Conservation (phyloP, 345 rosid genomes). For the Schrenkiella parvula region DNA sequence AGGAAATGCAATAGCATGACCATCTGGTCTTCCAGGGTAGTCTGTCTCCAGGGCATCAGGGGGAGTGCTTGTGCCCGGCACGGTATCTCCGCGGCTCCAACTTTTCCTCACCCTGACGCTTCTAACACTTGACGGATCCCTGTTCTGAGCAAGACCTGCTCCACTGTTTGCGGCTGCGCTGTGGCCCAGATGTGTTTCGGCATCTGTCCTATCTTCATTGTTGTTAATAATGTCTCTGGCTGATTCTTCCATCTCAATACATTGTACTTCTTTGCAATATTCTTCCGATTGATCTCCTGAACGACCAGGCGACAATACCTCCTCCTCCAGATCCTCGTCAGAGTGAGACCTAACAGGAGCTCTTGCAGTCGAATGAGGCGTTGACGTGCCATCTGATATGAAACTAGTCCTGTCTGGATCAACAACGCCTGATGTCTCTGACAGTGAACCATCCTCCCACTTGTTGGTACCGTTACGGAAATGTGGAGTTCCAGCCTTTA, state of each 20-base stretch:
- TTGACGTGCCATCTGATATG: slow-evolving; percentile 46
- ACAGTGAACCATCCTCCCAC: slow-evolving; percentile 75
- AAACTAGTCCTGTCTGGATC: slow-evolving; percentile 52
- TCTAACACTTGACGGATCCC: slow-evolving; percentile 51
- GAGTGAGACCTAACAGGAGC: slow-evolving; percentile 38
- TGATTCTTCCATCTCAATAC: slow-evolving; percentile 65
- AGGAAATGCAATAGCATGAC: slow-evolving; percentile 37
- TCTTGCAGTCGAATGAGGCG: slow-evolving; percentile 44
- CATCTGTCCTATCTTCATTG: slow-evolving; percentile 21
- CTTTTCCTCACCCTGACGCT: slow-evolving; percentile 45
- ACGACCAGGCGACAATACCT: slow-evolving; percentile 20
- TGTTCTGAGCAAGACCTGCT: slow-evolving; percentile 38
- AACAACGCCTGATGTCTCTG: slow-evolving; percentile 53
- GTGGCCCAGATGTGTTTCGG: slow-evolving; percentile 10
- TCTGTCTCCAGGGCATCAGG: slow-evolving; percentile 51
- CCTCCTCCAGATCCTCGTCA: slow-evolving; percentile 36
- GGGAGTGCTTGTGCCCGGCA: slow-evolving; percentile 60
- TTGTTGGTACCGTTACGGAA: slow-evolving; percentile 35
- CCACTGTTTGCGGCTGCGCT: slow-evolving; percentile 38
- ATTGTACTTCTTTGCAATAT: slow-evolving; percentile 83
- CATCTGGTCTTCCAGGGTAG: slow-evolving; percentile 67
- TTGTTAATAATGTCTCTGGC: slow-evolving; percentile 40
- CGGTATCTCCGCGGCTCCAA: slow-evolving; percentile 52
- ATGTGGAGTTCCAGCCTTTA: slow-evolving; percentile 44
- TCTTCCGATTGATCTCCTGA: slow-evolving; percentile 52